Percentiles rank a stretch among this genome's conserved stretches.
phyloP scores from a whole-genome alignment of 768 basidiomycete species.

The Leccinum aurantiacum region DNA sequence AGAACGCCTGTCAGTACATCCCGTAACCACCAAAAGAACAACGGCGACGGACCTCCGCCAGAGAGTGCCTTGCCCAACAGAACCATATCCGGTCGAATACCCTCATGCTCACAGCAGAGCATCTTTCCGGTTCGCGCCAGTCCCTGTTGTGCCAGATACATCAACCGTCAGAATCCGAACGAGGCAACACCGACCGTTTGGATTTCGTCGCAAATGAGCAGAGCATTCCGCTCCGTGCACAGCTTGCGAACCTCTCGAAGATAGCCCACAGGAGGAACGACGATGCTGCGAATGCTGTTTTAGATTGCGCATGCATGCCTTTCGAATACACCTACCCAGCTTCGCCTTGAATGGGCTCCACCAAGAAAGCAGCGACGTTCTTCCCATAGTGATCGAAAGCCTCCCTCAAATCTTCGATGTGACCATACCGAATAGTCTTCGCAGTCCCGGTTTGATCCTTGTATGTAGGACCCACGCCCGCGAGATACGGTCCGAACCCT shows the following conservation, averaged over 20 bases:
- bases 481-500: constrained; percentile 91
- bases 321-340: constrained; percentile 66
- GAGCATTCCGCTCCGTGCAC: constrained; percentile 89
- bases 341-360: constrained; percentile 99
- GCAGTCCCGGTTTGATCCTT: constrained; percentile 47
- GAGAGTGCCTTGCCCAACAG: constrained; percentile 96
- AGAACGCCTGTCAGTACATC: constrained; percentile 9
- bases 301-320: neutral
- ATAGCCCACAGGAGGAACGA: constrained; percentile 90
- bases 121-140: constrained; percentile 92
- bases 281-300: constrained; percentile 55
- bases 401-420: constrained; percentile 75
- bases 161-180: constrained; percentile 2
- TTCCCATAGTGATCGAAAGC: constrained; percentile 81
- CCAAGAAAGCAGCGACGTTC: constrained; percentile 87
- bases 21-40: constrained; percentile 2
- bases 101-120: constrained; percentile 87
- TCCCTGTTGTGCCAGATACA: constrained; percentile 49
- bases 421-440: constrained; percentile 77
- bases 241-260: constrained; percentile 71
- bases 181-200: constrained; percentile 66
- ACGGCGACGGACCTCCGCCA: constrained; percentile 70
- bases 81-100: constrained; percentile 86
- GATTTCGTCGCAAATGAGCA: constrained; percentile 98
- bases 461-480: constrained; percentile 79